Base-by-base conservation (phyloP, 768 basidiomycete species). In the Podaxis carcinomalis region DNA sequence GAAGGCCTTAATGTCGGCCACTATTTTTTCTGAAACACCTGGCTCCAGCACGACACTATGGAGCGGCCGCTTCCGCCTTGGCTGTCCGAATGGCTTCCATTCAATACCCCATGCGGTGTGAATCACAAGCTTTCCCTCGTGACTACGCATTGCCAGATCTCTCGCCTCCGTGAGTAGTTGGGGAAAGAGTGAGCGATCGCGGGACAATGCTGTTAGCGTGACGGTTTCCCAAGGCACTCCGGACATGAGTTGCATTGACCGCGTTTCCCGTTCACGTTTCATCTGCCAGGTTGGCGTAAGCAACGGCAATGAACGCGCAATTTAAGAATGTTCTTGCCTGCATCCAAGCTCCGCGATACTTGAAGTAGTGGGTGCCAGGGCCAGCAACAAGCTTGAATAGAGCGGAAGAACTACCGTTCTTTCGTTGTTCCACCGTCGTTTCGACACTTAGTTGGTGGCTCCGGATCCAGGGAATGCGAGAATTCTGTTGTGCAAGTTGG, bases 221-320 rank as follows among this genome's bases (percentile, higher is more conserved):
- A 98, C 87, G 0, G 96, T 98, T 74, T 99, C 97, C 95, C 96
- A 99, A 61, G 97, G 97, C 5, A 85, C 84, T 5, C 96, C 95
- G 4, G 93, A 90, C 79, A 90, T 89, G 51, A 94, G 79, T 68
- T 94, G 89, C 84, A 95, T 92, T 28, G 95, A 87, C 65, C 92
- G 90, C 21, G 90, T 91, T 73, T 97, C 94, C 56, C 97, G 86
- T 75, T 98, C 95, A 13, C 97, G 86, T 78, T 93, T 93, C 65
- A 98, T 89, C 94, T 96, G 70, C 49, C 55, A 62, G 46, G 63
- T 65, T 52, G 66, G 60, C 32, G 63, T 64, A 55, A 57, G 10
- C 53, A 47, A 44, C 49, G 56, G 9, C 54, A 51, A 28, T 50
- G 36, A n/a, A 56, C 13, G 59, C 19, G 56, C 51, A 56, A 32